Evolutionary conservation across 2,329 filamentous ascomycete species (phyloP).

Genomic region (Sporothrix dimorphospora): DNA sequence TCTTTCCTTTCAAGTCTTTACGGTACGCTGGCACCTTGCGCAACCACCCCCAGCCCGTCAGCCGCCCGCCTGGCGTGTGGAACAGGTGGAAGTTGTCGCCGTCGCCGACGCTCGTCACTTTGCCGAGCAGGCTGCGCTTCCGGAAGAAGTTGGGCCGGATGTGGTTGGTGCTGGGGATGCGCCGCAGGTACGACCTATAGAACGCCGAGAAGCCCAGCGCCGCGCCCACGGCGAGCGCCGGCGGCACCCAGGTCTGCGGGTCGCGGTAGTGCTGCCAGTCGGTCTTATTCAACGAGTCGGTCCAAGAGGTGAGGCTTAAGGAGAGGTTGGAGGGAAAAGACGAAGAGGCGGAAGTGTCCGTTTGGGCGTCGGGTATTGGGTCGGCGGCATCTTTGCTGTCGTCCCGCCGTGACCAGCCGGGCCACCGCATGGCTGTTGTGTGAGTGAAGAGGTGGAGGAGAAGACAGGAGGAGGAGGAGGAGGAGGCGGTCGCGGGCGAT

Average conservation of each 20-base stretch:
- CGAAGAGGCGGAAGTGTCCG: neutral
- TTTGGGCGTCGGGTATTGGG: conserved; percentile 1
- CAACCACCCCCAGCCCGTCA: conserved; percentile 92
- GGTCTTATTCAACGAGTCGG: conserved; percentile 48
- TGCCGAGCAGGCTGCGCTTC: conserved; percentile 75
- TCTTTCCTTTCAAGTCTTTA: conserved; percentile 73
- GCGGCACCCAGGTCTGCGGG: conserved; percentile 57
- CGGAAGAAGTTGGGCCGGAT: conserved; percentile 77
- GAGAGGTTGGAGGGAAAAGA: conserved; percentile 5
- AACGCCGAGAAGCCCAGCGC: conserved; percentile 59
- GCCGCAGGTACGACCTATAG: conserved; percentile 77
- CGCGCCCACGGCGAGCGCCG: conserved; percentile 57
- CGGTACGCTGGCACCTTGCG: conserved; percentile 71
- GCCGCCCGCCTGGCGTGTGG: conserved; percentile 87
- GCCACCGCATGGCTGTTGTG: conserved; percentile 32
- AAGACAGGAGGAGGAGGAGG: neutral
- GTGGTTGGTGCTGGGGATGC: conserved; percentile 76
- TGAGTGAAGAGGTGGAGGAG: neutral
- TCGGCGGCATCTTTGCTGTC: conserved; percentile 27
- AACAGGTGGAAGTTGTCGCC: conserved; percentile 94
- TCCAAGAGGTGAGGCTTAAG: conserved; percentile 41
- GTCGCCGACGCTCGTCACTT: conserved; percentile 92
- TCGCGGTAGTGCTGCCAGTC: conserved; percentile 60
- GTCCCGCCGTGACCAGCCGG: conserved; percentile 31
- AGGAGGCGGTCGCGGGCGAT: neutral